Evolutionary conservation across 2,329 filamentous ascomycete species (phyloP).

Genomic region (Alternaria incomplexa): DNA sequence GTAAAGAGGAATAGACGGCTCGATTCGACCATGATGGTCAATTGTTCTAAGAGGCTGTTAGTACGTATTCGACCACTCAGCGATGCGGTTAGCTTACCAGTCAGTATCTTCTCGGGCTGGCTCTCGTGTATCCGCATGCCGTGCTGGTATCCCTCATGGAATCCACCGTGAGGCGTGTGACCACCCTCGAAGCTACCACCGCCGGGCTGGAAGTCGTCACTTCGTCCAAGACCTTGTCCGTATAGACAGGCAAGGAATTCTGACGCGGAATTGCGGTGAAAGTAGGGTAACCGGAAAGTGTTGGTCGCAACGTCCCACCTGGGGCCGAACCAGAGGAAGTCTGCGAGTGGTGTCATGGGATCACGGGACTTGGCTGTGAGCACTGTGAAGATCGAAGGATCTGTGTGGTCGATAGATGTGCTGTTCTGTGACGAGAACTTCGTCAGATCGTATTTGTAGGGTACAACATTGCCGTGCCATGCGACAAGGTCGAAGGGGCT

Average conservation of each 20-base stretch:
- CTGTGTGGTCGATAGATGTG: slow-evolving; percentile 49
- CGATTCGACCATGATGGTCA: slow-evolving; percentile 49
- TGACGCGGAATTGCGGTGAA: slow-evolving; percentile 48
- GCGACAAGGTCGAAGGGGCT: slow-evolving; percentile 53
- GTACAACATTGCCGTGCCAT: slow-evolving; percentile 52
- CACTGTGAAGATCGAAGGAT: slow-evolving; percentile 48
- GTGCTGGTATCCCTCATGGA: slow-evolving; percentile 54
- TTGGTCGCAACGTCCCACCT: slow-evolving; percentile 49
- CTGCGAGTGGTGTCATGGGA: slow-evolving; percentile 44
- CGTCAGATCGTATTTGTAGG: slow-evolving; percentile 63
- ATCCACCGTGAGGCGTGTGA: slow-evolving; percentile 49
- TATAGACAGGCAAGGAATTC: slow-evolving; percentile 49
- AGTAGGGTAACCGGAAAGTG: slow-evolving; percentile 49
- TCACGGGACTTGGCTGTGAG: slow-evolving; percentile 48
- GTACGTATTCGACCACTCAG: neutral
- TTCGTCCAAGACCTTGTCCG: slow-evolving; percentile 46
- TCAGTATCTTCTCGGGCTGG: slow-evolving; percentile 52
- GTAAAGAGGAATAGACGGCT: slow-evolving; percentile 49
- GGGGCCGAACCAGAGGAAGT: slow-evolving; percentile 49
- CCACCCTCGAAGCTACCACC: slow-evolving; percentile 47
- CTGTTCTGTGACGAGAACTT: slow-evolving; percentile 52
- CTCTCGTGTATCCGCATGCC: slow-evolving; percentile 55
- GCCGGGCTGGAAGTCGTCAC: slow-evolving; percentile 52
- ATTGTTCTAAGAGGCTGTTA: slow-evolving; percentile 35
- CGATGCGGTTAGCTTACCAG: slow-evolving; percentile 24